Base-by-base conservation (phyloP, 2,329 filamentous ascomycete genomes). In the Clonostachys chloroleuca region DNA sequence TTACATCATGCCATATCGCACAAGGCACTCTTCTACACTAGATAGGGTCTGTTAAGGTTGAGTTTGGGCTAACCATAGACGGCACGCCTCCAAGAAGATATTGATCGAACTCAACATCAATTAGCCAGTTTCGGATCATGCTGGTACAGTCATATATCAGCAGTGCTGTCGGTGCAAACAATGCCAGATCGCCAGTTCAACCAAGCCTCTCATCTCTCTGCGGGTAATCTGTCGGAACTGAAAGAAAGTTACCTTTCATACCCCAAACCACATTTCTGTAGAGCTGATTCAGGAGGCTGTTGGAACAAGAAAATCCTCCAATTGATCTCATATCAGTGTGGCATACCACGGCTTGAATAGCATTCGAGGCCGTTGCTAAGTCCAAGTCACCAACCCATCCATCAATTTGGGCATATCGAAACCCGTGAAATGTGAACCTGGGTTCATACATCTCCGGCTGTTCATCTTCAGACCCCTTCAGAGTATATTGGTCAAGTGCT, bases 151-250 rank as follows among this genome's bases (percentile, higher is more conserved):
- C 42, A 18, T 43, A 43, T 12, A 43, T 24, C n/a, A 43, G 30
- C 13, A 18, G 5, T 13, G 42, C 42, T 30, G 42, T 43, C 13
- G 42, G 42, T 13, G 42, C 20, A 17, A 43, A 43, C 12, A 43
- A 13, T 13, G 42, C 42, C 4, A 43, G 42, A 17, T 43, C 42
- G 5, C 42, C 42, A 13, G 12, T 24, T 7, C 42, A 43, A 13
- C 42, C 42, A 20, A 43, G 42, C 24, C 42, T 43, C 30, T 43
- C 42, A 7, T 43, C 42, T 43, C 42, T 17, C 42, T 43, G 42
- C 3, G 42, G 42, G 17, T 7, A 43, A 18, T 43, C 42, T 24
- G 42, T 43, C 12, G 42, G 42, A 12, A 43, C 42, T 12, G 42
- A 43, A 12, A 43, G 20, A 17, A 43, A 43, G 34, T 43, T 43